Percentiles rank a stretch among this genome's conserved stretches.
These are phyloP conservation scores for Pythium dissotocum DNA, from an alignment of 352 stramenopile species.

Conservation along the genomic window DNA sequence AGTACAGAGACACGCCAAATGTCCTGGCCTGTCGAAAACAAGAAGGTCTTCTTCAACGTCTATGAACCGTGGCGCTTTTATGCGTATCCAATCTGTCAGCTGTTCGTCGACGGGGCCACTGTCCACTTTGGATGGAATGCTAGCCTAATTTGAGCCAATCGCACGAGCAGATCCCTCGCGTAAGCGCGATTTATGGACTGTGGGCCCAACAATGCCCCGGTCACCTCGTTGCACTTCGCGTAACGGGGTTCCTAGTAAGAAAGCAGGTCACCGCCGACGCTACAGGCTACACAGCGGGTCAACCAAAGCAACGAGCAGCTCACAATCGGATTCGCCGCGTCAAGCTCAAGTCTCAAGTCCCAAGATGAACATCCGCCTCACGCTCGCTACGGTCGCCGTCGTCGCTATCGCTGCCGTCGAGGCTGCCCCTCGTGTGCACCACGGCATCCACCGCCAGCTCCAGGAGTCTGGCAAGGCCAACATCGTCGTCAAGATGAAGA, in stretches of 20 bases:
- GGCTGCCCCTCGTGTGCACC: conserved; percentile 2
- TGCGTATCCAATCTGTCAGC: background rate
- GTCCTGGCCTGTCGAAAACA: background rate
- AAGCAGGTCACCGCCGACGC: too few relatives aligned
- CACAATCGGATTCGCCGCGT: conserved; percentile 1
- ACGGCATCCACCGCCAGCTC: conserved; percentile 5
- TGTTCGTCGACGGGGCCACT: too few relatives aligned
- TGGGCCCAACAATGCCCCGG: too few relatives aligned
- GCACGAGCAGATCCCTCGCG: background rate
- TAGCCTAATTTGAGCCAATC: background rate
- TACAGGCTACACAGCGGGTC: background rate
- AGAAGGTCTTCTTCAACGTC: background rate
- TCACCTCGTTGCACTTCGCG: background rate
- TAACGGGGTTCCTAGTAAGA: too few relatives aligned
- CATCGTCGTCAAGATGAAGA: conserved; percentile 8
- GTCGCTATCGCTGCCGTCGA: background rate
- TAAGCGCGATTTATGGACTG: background rate
- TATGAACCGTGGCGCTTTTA: background rate
- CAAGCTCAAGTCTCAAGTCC: background rate
- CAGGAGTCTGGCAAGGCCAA: conserved; percentile 7
- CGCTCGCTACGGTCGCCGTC: background rate
- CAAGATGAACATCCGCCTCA: conserved; percentile 7
- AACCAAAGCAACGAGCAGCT: background rate
- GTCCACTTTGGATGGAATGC: too few relatives aligned
- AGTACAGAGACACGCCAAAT: background rate